Evolutionary conservation across 768 basidiomycete species (phyloP).

Genomic region (Coprinellus micaceus): DNA sequence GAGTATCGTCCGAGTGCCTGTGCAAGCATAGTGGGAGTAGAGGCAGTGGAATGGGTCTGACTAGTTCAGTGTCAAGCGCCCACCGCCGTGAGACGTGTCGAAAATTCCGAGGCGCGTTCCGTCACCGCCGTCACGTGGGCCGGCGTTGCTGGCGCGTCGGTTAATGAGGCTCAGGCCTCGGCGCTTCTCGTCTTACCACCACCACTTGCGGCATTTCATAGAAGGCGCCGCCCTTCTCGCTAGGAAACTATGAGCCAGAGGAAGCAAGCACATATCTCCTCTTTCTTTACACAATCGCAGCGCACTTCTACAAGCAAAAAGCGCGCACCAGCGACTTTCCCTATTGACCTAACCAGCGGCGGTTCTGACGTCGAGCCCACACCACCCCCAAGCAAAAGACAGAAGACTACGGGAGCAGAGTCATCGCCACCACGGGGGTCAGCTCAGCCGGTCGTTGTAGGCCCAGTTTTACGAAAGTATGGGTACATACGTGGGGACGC

Average conservation of each 20-base stretch:
- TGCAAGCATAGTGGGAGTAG: constrained; percentile 14
- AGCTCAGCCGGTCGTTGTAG: constrained; percentile 12
- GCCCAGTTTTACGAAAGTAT: constrained; percentile 37
- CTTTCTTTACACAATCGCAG: constrained; percentile 31
- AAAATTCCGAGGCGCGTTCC: not conserved
- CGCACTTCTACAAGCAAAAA: constrained; percentile 24
- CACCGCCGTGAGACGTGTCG: not conserved
- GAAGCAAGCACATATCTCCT: constrained; percentile 35
- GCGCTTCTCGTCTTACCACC: not conserved
- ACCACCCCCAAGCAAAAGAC: constrained; percentile 28
- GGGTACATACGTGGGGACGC: constrained; percentile 38
- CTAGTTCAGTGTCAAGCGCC: too few species aligned
- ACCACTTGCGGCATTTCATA: not conserved
- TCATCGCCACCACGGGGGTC: constrained; percentile 10
- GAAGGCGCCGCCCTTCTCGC: too few species aligned
- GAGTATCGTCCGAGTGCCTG: constrained; percentile 17
- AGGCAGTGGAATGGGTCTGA: not conserved
- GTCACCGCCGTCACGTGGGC: constrained; percentile 2
- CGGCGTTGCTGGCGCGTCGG: not conserved
- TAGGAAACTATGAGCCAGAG: constrained; percentile 7
- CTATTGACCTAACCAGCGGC: constrained; percentile 51
- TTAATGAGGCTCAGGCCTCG: not conserved
- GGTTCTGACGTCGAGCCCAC: constrained; percentile 30
- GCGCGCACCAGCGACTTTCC: constrained; percentile 22
- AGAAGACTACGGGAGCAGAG: not conserved